These are phyloP conservation scores for Viola pubescens DNA, from an alignment of 441 rosid genomes.

Conservation along the genomic window DNA sequence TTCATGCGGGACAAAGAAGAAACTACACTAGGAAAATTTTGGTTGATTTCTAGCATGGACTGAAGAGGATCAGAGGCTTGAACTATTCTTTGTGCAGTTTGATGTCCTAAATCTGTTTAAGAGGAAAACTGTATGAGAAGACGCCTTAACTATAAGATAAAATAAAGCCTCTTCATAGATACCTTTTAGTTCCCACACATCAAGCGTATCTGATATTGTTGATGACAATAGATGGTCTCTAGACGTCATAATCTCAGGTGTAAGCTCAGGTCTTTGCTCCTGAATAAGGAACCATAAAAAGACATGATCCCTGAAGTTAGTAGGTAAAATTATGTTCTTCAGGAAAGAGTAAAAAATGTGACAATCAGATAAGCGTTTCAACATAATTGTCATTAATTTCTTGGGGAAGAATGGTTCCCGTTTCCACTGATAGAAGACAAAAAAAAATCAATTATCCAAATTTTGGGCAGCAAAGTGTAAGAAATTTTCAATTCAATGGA, in stretches of 20 bases:
- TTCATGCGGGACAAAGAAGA: constrained; percentile 97
- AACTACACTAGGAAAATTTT: constrained; percentile 94
- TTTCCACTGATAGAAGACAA: too few species aligned
- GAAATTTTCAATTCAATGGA: too few species aligned
- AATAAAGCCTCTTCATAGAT: constrained; percentile 1
- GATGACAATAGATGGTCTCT: constrained; percentile 91
- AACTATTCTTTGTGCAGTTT: constrained; percentile 96
- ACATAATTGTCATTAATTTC: too few species aligned
- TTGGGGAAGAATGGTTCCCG: too few species aligned
- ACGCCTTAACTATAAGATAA: constrained; percentile 3
- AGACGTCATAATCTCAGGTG: constrained; percentile 88
- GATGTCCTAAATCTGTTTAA: constrained; percentile 93
- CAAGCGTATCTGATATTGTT: constrained; percentile 87
- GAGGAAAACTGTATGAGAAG: constrained; percentile 21
- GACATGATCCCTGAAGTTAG: constrained; percentile 17
- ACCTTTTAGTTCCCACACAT: constrained; percentile 99
- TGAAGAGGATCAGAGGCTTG: constrained; percentile 95
- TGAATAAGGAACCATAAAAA: constrained; percentile 25
- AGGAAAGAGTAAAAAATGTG: background rate
- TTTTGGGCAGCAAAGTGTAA: too few species aligned
- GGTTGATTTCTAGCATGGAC: constrained; percentile 96
- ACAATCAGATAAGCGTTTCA: too few species aligned
- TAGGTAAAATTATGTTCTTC: constrained; percentile 9
- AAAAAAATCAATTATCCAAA: too few species aligned
- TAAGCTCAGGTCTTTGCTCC: constrained; percentile 94